Conservation (phyloP, 179 eudicot species). For the Spinacia oleracea region DNA sequence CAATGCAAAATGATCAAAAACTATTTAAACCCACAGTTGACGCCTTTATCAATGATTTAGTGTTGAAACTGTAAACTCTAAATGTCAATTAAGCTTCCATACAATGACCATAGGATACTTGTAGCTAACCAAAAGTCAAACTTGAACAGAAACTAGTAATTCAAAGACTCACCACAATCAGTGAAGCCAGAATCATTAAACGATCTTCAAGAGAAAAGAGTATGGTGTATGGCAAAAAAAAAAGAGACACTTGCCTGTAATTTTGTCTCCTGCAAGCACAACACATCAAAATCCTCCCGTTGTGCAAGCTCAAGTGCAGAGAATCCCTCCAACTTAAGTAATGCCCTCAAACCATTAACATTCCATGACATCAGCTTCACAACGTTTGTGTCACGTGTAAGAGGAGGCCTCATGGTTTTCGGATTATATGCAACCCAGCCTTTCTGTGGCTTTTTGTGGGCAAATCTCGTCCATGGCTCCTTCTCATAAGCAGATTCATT, state of each 20-base stretch:
- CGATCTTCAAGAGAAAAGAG: not conserved
- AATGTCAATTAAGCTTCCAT: not conserved
- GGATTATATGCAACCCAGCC: slow-evolving; percentile 91
- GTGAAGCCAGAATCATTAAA: not conserved
- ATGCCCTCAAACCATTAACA: slow-evolving; percentile 93
- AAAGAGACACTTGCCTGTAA: slow-evolving; percentile 56
- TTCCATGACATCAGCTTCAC: slow-evolving; percentile 93
- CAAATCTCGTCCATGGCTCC: slow-evolving; percentile 87
- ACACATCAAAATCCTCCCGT: slow-evolving; percentile 87
- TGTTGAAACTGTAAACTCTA: not conserved
- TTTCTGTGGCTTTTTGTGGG: slow-evolving; percentile 94
- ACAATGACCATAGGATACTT: not conserved
- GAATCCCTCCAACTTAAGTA: slow-evolving; percentile 70
- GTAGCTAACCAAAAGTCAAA: not conserved
- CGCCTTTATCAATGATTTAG: not conserved
- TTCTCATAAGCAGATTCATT: slow-evolving; percentile 37
- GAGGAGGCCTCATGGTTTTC: slow-evolving; percentile 84
- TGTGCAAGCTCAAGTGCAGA: slow-evolving; percentile 77
- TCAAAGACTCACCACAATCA: not conserved
- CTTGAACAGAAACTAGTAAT: not conserved
- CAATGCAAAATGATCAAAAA: not conserved
- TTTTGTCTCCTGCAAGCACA: slow-evolving; percentile 98
- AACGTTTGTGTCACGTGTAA: slow-evolving; percentile 43
- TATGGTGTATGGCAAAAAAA: not conserved
- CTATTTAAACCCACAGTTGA: not conserved